Base-by-base conservation (phyloP, 805 yeast species). In the Saccharomycopsis vini region DNA sequence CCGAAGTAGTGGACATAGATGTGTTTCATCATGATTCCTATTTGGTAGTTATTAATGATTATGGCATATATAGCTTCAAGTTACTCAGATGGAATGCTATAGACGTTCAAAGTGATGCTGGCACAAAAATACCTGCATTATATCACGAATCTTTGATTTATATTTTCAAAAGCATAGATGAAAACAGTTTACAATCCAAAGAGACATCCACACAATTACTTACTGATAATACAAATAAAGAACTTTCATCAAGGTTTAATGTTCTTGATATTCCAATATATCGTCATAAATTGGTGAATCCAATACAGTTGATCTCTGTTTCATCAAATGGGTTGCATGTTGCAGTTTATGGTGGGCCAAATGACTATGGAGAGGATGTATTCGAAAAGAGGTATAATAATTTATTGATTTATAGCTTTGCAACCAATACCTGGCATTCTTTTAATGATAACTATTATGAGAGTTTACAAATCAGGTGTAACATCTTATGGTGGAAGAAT, bases 391-490 rank as follows among this genome's bases (percentile, higher is more conserved):
- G 20, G 7, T 24, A n/a, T 9, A 22, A 40, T 10, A 43, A 46
- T 36, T 32, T 59, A 12, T 31, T 57, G 35, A 34, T 58, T 2
- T 53, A 58, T 42, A 52, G 58, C 3, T 47, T 53, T 18, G 21
- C 22, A 4, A 50, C 50, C 7, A 49, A 49, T 15, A 52, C 51
- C 20, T 60, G 63, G 63, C 50, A 54, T 42, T 46, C 51, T 35
- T 60, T 56, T 44, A 49, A 48, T 24, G 56, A 60, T 45, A 52
- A 45, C 2, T 43, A 45, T 23, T 50, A 49, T 29, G 47, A 40
- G 20, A 15, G 28, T 15, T 19, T 49, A 3, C 19, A 44, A 18
- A 38, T 43, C 23, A 36, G 22, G 7, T 44, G 50, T 16, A 44
- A 47, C 16, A 38, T 49, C 20, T 26, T 49, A 20, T 49, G 50